These are phyloP conservation scores for Stromatinia cepivora DNA, from an alignment of 2,329 filamentous ascomycete genomes.

Conservation along the genomic window DNA sequence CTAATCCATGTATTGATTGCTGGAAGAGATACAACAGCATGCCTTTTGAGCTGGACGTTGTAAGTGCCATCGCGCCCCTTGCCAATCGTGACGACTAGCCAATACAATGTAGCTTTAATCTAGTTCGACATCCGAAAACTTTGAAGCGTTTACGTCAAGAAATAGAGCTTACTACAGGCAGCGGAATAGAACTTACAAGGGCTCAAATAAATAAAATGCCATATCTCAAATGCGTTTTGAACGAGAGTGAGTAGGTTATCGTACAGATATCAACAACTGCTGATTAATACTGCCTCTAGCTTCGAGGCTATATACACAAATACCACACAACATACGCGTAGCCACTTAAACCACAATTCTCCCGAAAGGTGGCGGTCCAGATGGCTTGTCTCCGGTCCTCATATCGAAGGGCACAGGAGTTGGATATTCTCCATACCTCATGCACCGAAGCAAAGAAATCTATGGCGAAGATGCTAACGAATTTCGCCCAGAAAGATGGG, in stretches of 20 bases:
- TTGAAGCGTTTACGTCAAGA: slow-evolving; percentile 18
- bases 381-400: not conserved
- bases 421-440: not conserved
- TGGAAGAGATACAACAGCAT: slow-evolving; percentile 47
- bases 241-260: not conserved
- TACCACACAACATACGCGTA: not conserved
- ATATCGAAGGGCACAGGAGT: not conserved
- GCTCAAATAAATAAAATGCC: not conserved
- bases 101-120: not conserved
- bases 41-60: slow-evolving; percentile 45
- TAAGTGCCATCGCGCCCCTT: not conserved
- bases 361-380: too few relatives aligned
- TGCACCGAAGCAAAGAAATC: not conserved
- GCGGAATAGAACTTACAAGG: not conserved
- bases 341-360: not conserved
- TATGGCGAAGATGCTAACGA: not conserved
- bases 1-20: slow-evolving; percentile 42
- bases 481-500: not conserved
- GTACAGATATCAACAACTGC: too few relatives aligned
- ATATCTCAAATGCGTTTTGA: not conserved
- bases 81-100: not conserved
- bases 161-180: not conserved
- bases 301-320: not conserved
- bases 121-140: slow-evolving; percentile 25
- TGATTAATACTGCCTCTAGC: too few relatives aligned